phyloP scores from a whole-genome alignment of 345 rosid species.

The Hypericum perforatum region DNA sequence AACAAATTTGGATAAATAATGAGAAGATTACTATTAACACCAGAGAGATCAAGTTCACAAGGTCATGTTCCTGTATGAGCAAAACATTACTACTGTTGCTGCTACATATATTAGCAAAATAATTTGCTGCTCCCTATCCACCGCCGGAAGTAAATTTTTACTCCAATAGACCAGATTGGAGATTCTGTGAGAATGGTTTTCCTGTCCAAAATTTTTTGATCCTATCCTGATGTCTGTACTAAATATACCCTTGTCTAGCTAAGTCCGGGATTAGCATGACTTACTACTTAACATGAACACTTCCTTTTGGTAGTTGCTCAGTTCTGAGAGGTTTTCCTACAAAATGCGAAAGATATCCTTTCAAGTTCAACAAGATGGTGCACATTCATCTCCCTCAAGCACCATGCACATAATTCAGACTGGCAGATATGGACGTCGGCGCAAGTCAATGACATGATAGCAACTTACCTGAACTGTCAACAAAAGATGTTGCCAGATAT shows the following conservation, averaged over 20 bases:
- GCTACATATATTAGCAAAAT: too few relatives aligned
- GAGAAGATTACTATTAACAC: too few relatives aligned
- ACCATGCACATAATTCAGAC: too few relatives aligned
- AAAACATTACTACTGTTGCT: too few relatives aligned
- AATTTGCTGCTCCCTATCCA: background rate
- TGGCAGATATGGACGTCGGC: background rate
- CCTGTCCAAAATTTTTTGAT: constrained; percentile 15
- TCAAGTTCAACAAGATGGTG: too few relatives aligned
- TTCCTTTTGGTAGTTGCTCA: constrained; percentile 35
- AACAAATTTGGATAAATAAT: too few relatives aligned
- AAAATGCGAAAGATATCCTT: constrained; percentile 12
- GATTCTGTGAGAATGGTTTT: constrained; percentile 14
- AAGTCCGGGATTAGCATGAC: constrained; percentile 6
- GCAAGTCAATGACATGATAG: background rate
- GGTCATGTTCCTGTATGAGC: too few relatives aligned
- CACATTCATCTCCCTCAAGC: too few relatives aligned
- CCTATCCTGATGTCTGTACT: constrained; percentile 35
- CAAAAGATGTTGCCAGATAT: constrained; percentile 26
- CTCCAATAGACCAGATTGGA: constrained; percentile 18
- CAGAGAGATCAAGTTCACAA: too few relatives aligned
- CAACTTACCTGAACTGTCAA: constrained; percentile 33
- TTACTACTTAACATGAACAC: constrained; percentile 44
- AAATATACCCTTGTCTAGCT: constrained; percentile 21
- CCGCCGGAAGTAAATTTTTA: constrained; percentile 5
- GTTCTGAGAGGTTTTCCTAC: constrained; percentile 31